Evolutionary conservation across 2,329 filamentous ascomycete species (phyloP), one percentile per base, ranked within the genome.

Genomic region (Exserohilum turcica): DNA sequence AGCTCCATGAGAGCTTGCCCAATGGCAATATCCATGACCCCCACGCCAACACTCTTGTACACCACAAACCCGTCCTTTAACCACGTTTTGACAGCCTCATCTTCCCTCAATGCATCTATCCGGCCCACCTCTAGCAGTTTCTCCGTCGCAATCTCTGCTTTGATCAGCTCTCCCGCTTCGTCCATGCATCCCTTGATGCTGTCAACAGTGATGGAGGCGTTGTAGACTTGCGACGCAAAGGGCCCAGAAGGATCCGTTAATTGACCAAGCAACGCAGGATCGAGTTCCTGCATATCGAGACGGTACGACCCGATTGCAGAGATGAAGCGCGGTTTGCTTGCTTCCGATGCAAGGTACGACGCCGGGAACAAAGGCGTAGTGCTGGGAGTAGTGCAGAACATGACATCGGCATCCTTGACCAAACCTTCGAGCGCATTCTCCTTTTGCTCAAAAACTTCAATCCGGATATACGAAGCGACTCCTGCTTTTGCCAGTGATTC

Each of bases 21-120:
- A 46, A 80, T 71, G 7, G 77, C 74, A 39, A 82, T 58, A 67
- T 82, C 79, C 76, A 81, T 82, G 35, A 82, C 70, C 0, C 78
- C 79, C 63, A 82, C 74, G 0, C 80, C 80, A 6, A 82, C 79
- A 54, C 79, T 80, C 59, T 82, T 82, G 42, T 80, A 81, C 1
- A 82, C 65, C 27, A 80, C 71, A 63, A 78, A 78, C 1, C 70
- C 72, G 0, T 68, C 60, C n/a, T 63, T 52, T 0, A 72, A 59
- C 64, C 59, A 63, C 0, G 21, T 63, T 31, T 27, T 19, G 21
- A 40, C 35, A 1, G 6, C 24, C 6, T 27, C 9, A 5, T 40
- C 36, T 19, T 42, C 9, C 15, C 46, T 52, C 8, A 54, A 18
- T 2, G 18, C 43, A 12, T 45, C 48, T 4, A 57, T 43, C 31